Evolutionary conservation across 2,329 filamentous ascomycete species (phyloP), one percentile per base, ranked within the genome.

Genomic region (Beauveria scarabaeidicola): DNA sequence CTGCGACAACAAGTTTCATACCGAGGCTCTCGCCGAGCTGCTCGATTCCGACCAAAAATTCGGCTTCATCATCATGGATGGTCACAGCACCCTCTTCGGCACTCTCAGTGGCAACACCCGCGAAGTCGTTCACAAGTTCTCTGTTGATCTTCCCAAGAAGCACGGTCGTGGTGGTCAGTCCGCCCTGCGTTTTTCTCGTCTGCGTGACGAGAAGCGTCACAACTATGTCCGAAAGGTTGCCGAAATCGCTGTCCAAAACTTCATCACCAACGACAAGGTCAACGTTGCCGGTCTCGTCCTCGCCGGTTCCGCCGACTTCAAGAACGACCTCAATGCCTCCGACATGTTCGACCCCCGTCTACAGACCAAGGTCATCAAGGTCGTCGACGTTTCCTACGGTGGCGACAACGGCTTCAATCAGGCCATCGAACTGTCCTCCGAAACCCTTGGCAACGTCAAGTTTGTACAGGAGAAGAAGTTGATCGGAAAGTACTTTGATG

Each of bases 391-490:
- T 48, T 97, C 93, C 15, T 99, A 99, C 70, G 94, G 94, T 74
- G 94, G 94, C 67, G 95, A 99, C 79, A 97, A 97, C 80, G 94
- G 94, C 51, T 99, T 99, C 84, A 99, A 99, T 80, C 95, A 99
- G 79, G 94, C 94, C 62, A 99, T 99, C 65, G 94, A 99, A 73
- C 77, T 99, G 69, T 88, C 94, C 27, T 85, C 91, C 8, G 95
- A 99, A 81, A 99, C 94, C 8, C 84, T 99, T 52, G 90, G 92
- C 76, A 99, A 97, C 73, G 94, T 99, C 83, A 99, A 99, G 79
- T 99, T 99, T 75, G 97, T 99, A 74, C 94, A 99, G 77, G 94
- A 99, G 83, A 99, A 99, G 88, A 99, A 97, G 81, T 86, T 99
- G 64, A 99, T 99, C 71, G 93, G 93, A 74, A 91, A 90, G 73